A percentile compares a stretch with the other conserved stretches of the same genome.
phyloP scores from a whole-genome alignment of 164 flowering plant species.

The Houttuynia cordata region DNA sequence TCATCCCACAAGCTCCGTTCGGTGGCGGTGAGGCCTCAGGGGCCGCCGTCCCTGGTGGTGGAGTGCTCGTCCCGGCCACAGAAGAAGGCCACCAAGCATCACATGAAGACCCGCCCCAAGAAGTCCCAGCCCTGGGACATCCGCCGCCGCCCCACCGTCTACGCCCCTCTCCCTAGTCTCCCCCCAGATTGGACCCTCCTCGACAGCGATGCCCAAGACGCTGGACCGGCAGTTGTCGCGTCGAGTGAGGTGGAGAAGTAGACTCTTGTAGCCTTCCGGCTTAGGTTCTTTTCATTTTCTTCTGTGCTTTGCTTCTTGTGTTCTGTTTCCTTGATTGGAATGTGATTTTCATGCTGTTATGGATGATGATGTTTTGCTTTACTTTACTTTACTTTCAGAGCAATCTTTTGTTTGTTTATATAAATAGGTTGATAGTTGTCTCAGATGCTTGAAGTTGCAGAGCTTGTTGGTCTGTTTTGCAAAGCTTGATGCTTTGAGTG shows the following conservation, averaged over 20 bases:
- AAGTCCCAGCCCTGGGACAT: conserved; percentile 78
- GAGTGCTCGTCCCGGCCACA: conserved; percentile 55
- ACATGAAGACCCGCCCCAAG: conserved; percentile 77
- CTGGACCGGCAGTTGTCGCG: not conserved
- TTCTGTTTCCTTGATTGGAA: too few species aligned
- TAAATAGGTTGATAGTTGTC: too few species aligned
- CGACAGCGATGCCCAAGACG: not conserved
- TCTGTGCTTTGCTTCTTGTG: too few species aligned
- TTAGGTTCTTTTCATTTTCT: too few species aligned
- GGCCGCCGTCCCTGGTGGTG: conserved; percentile 5
- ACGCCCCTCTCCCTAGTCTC: conserved; percentile 64
- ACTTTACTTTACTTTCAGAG: too few species aligned
- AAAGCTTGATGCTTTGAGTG: too few species aligned
- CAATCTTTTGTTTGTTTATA: too few species aligned
- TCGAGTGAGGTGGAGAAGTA: not conserved
- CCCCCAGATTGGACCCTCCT: conserved; percentile 72
- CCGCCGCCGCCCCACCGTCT: conserved; percentile 60
- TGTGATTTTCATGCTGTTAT: too few species aligned
- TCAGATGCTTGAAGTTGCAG: too few species aligned
- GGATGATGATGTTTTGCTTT: too few species aligned
- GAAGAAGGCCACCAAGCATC: conserved; percentile 91
- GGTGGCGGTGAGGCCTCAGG: not conserved
- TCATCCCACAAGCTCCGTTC: not conserved
- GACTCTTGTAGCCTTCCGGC: not conserved
- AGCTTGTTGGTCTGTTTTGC: too few species aligned